Evolutionary conservation across 2,329 filamentous ascomycete species (phyloP).

Genomic region (Aspergillus tanneri): DNA sequence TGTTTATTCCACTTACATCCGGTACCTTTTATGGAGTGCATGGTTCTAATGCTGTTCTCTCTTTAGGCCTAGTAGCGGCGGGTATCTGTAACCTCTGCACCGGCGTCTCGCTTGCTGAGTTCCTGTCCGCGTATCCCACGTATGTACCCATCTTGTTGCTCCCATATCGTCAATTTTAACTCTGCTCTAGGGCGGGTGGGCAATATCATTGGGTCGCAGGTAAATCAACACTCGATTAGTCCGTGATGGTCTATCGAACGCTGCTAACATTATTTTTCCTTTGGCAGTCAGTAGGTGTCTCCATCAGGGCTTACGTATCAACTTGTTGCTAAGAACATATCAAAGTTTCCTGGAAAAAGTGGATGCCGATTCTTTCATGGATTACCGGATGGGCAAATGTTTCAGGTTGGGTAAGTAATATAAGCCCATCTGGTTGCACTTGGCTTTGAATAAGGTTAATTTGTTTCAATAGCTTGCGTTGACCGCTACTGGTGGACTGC

Average conservation of each 20-base stretch:
- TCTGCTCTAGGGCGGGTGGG: conserved; percentile 49
- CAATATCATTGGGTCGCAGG: conserved; percentile 72
- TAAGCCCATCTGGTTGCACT: background rate
- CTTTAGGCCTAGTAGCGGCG: conserved; percentile 51
- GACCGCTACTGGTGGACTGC: conserved; percentile 65
- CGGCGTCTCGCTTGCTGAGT: conserved; percentile 68
- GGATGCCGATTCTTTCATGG: conserved; percentile 64
- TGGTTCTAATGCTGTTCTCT: background rate
- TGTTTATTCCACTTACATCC: background rate
- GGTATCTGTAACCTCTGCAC: conserved; percentile 69
- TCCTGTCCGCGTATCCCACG: conserved; percentile 63
- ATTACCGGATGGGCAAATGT: conserved; percentile 69
- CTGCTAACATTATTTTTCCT: conserved; percentile 5
- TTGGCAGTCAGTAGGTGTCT: conserved; percentile 40
- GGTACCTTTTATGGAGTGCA: background rate
- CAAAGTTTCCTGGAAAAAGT: conserved; percentile 58
- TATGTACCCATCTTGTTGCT: conserved; percentile 19
- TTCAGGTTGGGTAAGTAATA: conserved; percentile 61
- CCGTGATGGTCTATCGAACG: background rate
- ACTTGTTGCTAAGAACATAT: conserved; percentile 1
- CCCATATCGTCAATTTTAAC: conserved; percentile 12
- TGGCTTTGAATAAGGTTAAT: conserved; percentile 18
- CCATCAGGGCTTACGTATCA: background rate
- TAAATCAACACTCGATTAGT: no score
- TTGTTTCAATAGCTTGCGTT: conserved; percentile 52